Evolutionary conservation across 2,329 filamentous ascomycete genomes (phyloP).

Genomic region (Pseudopithomyces chartarum): DNA sequence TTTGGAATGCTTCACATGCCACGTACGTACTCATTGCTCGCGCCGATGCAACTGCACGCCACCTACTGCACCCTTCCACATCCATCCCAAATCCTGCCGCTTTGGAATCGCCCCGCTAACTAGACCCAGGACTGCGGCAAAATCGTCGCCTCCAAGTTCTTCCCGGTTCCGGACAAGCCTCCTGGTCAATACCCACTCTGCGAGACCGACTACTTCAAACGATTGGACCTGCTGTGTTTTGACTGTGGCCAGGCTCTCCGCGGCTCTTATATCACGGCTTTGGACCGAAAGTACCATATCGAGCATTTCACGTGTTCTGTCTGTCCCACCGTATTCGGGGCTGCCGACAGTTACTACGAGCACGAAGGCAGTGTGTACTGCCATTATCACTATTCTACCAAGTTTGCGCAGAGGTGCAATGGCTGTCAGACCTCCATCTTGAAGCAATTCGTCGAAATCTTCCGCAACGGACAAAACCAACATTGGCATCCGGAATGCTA

Average conservation of each 20-base stretch:
- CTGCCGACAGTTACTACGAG: conserved; percentile 98
- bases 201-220: conserved; percentile 94
- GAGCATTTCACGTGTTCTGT: conserved; percentile 99
- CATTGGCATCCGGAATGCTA: conserved; percentile 99
- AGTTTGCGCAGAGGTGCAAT: conserved; percentile 94
- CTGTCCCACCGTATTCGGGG: conserved; percentile 96
- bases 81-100: neutral
- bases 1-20: conserved; percentile 96
- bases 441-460: conserved; percentile 99
- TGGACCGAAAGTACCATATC: conserved; percentile 95
- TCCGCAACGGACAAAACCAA: conserved; percentile 95
- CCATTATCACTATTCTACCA: conserved; percentile 98
- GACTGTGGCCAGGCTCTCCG: conserved; percentile 91
- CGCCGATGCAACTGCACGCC: neutral
- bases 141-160: conserved; percentile 98
- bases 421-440: conserved; percentile 96
- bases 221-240: conserved; percentile 87
- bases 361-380: conserved; percentile 96
- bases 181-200: conserved; percentile 92
- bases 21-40: conserved; percentile 60
- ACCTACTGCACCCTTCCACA: neutral
- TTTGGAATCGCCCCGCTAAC: neutral
- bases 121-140: conserved; percentile 84
- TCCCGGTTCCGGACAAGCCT: conserved; percentile 90
- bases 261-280: conserved; percentile 95